Evolutionary conservation across 768 basidiomycete genomes (phyloP).

Genomic region (Rhizopogon salebrosus): DNA sequence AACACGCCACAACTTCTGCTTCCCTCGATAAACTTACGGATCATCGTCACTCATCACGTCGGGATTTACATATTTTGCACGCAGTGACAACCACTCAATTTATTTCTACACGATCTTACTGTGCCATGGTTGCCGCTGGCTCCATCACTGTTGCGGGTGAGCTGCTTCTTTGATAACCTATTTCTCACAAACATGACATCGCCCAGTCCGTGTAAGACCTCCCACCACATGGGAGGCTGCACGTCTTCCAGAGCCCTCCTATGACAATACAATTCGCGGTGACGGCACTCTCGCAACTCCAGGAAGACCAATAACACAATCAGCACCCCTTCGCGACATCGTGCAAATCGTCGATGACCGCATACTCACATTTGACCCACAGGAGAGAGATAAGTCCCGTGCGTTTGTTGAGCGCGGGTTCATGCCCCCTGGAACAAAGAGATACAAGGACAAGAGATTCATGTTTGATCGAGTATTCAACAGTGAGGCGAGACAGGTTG

Average conservation of each 20-base stretch:
- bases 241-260: conserved; percentile 72
- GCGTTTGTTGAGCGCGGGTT: conserved; percentile 85
- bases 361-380: conserved; percentile 93
- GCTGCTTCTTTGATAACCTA: conserved; percentile 17
- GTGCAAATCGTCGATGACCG: conserved; percentile 92
- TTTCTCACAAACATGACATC: conserved; percentile 12
- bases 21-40: too few relatives aligned
- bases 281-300: conserved; percentile 82
- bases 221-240: conserved; percentile 81
- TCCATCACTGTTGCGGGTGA: conserved; percentile 84
- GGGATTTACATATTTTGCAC: not conserved
- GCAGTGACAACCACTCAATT: not conserved
- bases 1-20: not conserved
- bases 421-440: conserved; percentile 79
- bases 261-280: conserved; percentile 68
- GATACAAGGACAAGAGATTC: conserved; percentile 95
- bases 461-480: conserved; percentile 95
- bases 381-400: conserved; percentile 76
- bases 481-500: conserved; percentile 73
- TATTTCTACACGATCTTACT: not conserved
- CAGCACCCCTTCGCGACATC: conserved; percentile 64
- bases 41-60: not conserved
- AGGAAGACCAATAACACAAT: conserved; percentile 42
- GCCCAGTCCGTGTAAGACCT: conserved; percentile 83
- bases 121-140: conserved; percentile 73